Evolutionary conservation across 2,329 filamentous ascomycete genomes (phyloP).

Genomic region (Periconia digitata): DNA sequence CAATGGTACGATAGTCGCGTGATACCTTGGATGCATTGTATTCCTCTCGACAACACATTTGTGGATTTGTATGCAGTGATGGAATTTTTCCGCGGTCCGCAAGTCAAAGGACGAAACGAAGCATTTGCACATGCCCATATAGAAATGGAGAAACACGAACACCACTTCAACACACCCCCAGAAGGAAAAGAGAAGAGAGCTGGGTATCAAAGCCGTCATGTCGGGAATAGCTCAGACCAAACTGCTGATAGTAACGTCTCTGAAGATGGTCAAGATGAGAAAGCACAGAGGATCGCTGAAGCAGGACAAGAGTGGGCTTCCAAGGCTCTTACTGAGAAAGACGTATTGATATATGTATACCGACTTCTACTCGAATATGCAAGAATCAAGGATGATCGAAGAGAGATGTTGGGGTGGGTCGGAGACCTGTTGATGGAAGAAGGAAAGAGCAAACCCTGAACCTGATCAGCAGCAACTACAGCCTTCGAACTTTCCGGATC

Average conservation of each 20-base stretch:
- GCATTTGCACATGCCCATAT: slow-evolving; percentile 15
- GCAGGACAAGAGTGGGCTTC: slow-evolving; percentile 69
- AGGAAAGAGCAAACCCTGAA: slow-evolving; percentile 1
- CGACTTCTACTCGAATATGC: slow-evolving; percentile 56
- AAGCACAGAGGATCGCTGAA: slow-evolving; percentile 65
- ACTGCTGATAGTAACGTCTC: background rate
- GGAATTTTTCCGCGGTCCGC: slow-evolving; percentile 72
- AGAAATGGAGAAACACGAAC: slow-evolving; percentile 16
- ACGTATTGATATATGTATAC: slow-evolving; percentile 72
- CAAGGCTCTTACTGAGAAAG: slow-evolving; percentile 67
- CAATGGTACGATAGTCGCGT: slow-evolving; percentile 76
- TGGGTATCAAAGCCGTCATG: background rate
- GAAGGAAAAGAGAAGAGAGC: background rate
- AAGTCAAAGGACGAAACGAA: slow-evolving; percentile 36
- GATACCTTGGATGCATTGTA: slow-evolving; percentile 77
- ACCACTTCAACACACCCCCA: slow-evolving; percentile 15
- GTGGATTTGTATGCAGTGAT: slow-evolving; percentile 72
- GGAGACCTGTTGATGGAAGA: slow-evolving; percentile 21
- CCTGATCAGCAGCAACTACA: background rate
- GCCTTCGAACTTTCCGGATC: background rate
- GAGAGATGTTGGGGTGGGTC: slow-evolving; percentile 46
- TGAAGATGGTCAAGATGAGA: slow-evolving; percentile 53
- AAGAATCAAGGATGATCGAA: slow-evolving; percentile 44
- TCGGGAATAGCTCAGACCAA: background rate
- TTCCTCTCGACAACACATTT: slow-evolving; percentile 76